These are phyloP conservation scores for Daldinia loculata DNA, from an alignment of 495 filamentous ascomycete species.

Conservation along the genomic window DNA sequence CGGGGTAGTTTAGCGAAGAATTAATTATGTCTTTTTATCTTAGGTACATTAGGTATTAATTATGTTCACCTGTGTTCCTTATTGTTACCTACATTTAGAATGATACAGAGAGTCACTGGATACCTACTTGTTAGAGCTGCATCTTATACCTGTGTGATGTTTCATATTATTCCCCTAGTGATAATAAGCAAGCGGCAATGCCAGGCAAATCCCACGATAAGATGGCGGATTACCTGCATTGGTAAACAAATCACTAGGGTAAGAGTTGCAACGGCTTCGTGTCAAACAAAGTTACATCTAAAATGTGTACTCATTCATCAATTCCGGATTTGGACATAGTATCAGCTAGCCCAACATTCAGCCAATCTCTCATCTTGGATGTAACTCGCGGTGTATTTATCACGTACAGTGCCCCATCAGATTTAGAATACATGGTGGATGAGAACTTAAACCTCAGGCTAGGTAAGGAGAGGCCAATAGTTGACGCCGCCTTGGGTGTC, in stretches of 20 bases:
- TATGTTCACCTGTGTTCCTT: background rate
- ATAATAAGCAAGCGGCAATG: background rate
- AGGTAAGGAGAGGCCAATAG: conserved; percentile 18
- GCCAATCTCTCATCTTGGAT: background rate
- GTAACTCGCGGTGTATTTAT: background rate
- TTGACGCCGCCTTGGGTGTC: background rate
- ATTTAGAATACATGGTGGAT: background rate
- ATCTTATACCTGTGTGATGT: background rate
- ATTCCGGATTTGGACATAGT: background rate
- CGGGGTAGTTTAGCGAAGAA: background rate
- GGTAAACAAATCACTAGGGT: no score
- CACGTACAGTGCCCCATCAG: background rate
- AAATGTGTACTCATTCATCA: background rate
- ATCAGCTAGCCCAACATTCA: background rate
- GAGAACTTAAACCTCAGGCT: background rate
- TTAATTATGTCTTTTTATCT: conserved; percentile 10
- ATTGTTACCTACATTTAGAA: background rate
- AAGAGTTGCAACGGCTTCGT: background rate
- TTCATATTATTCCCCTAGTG: background rate
- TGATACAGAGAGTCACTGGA: background rate
- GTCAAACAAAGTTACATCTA: background rate
- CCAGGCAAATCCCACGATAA: background rate
- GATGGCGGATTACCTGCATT: background rate
- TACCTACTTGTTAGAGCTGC: background rate
- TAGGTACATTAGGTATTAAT: background rate